Evolutionary conservation across 805 yeast genomes (phyloP), one percentile per base, ranked within the genome.

Genomic region (Teunomyces funiuensis): DNA sequence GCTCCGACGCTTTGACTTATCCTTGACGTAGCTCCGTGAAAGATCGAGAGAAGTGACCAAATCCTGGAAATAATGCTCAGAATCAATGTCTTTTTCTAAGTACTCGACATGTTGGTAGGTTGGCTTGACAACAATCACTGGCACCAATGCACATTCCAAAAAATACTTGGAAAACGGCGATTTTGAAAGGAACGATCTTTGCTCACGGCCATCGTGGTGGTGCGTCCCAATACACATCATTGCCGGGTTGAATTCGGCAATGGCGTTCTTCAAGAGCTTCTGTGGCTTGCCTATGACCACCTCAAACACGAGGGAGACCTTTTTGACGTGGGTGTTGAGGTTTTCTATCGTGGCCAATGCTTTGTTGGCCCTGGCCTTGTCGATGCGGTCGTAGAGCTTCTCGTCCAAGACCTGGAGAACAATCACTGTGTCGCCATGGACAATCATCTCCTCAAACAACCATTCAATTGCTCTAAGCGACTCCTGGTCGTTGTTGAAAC

Each of bases 141-240:
- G 76, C 2, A 70, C 73, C 43, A 68, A 55, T 0, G 74, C 73
- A 49, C 63, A 69, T 51, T 69, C 69, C 31, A 70, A 52, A 37
- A 70, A 69, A 44, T 66, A 63, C 48, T 67, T 65, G 14, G 72
- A 64, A 26, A 67, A 51, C 5, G 73, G 61, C 2, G 68, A 44
- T 40, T 64, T 66, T 18, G 64, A 49, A 33, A 68, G 54, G 28
- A 69, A 53, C 10, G 59, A 50, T 44, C 53, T 47, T 28, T 54
- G 57, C 38, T 44, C 31, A 13, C 31, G 27, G n/a, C 38, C 37
- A n/a, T 39, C 36, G 33, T 26, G 37, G 37, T 64, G 66, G 43
- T 65, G 70, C 7, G 72, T 65, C 2, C 76, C 76, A 17, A 71
- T 66, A 23, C 65, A 53, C 74, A 71, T 67, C 73, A 70, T 68